These are phyloP conservation scores for Ogataea paraovalis DNA, from an alignment of 805 yeast species.

Conservation along the genomic window DNA sequence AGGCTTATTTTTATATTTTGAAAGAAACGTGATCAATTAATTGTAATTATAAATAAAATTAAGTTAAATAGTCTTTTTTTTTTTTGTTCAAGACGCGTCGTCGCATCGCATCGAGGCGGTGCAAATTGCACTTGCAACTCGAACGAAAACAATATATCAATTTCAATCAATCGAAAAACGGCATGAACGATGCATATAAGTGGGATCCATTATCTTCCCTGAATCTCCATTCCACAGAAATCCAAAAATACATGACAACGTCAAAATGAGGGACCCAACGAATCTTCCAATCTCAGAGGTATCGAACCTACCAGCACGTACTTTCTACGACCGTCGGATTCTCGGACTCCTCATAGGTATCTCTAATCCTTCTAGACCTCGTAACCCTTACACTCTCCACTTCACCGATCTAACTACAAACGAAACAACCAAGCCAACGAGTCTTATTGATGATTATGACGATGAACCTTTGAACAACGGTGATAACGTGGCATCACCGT, in stretches of 20 bases:
- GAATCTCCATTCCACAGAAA: too few species aligned
- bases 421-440: neutral
- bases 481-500: neutral
- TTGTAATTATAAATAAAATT: too few species aligned
- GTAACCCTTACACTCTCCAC: conserved; percentile 18
- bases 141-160: too few species aligned
- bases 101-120: too few species aligned
- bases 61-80: too few species aligned
- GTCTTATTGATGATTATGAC: neutral
- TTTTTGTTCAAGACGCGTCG: too few species aligned
- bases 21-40: too few species aligned
- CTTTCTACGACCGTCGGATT: conserved; percentile 8
- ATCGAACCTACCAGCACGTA: conserved; percentile 5
- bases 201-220: too few species aligned
- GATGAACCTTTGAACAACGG: neutral
- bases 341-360: conserved; percentile 21
- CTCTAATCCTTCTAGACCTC: conserved; percentile 8
- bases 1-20: conserved; percentile 11
- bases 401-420: conserved; percentile 20
- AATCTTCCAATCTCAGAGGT: neutral
- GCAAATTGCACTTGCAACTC: too few species aligned
- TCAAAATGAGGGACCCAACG: neutral
- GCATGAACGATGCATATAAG: too few species aligned
- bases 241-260: too few species aligned
- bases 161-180: too few species aligned